Conservation (phyloP, 176 grass and related monocot species). For the Bonia amplexicaulis region DNA sequence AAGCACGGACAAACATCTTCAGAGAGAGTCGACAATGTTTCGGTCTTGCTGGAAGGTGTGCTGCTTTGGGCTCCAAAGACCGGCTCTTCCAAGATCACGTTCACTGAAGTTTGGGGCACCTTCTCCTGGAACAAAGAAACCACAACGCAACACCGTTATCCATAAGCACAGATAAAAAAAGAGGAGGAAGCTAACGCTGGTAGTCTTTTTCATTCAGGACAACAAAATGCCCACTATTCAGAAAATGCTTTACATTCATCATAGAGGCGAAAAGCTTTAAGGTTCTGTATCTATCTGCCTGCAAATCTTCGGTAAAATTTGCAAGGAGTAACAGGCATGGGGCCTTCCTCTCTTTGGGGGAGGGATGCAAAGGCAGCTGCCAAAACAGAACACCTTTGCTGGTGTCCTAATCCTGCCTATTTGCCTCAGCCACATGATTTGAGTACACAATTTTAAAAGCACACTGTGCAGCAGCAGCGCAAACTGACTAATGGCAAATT, state of each 20-base stretch:
- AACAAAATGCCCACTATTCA: background rate
- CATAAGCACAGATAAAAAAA: background rate
- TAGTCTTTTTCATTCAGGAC: background rate
- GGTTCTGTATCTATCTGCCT: background rate
- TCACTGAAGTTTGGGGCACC: conserved; percentile 48
- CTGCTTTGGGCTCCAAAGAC: background rate
- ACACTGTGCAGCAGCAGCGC: background rate
- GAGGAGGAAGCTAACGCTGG: background rate
- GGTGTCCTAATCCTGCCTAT: background rate
- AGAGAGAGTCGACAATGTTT: background rate
- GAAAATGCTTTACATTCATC: conserved; percentile 11
- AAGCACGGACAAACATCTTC: background rate
- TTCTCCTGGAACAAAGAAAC: conserved; percentile 58
- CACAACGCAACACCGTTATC: background rate
- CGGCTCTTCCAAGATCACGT: conserved; percentile 8
- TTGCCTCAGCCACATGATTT: conserved; percentile 9
- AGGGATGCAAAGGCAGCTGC: background rate
- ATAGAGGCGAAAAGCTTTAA: conserved; percentile 10
- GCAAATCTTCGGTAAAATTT: background rate
- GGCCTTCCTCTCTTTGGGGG: background rate
- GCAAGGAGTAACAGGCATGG: no score
- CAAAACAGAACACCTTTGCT: background rate
- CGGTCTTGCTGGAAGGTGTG: background rate
- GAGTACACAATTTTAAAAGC: conserved; percentile 3
- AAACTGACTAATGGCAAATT: background rate